Base-by-base conservation (phyloP, 805 yeast species). In the Teunomyces kruisii region DNA sequence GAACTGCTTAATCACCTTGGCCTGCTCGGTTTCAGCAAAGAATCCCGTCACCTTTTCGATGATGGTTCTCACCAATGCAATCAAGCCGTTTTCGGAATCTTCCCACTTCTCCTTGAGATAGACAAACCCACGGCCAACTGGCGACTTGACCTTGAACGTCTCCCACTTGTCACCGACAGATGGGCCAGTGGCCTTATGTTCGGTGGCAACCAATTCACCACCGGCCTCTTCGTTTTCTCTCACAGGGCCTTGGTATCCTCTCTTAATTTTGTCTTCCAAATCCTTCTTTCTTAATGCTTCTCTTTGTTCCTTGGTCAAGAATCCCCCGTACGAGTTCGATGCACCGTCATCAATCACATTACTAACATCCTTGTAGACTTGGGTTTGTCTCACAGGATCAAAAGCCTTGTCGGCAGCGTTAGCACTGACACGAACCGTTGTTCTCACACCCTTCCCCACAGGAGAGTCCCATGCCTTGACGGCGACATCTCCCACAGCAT, bases 11-110 rank as follows among this genome's bases (percentile, higher is more conserved):
- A 87, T 75, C n/a, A 91, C 99, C 65, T 86, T 86, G 16, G 96
- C 97, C 52, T 88, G 83, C 72, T 94, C 99, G 30, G 98, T 94
- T 71, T 94, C 99, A 32, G 94, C 94, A 61, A 91, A 91, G 59
- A 91, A 83, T 5, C 96, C 89, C 41, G 94, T 84, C 45, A 94
- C 71, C 61, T 88, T 86, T 61, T 84, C 88, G 32, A 86, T 61
- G 17, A 94, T 70, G 15, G 92, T 86, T 71, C 99, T 82, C 43
- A 94, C 68, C 32, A 86, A 68, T 9, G 91, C 80, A 49, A 94
- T 79, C 57, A 94, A 74, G 7, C 97, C 97, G 66, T 94, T 94
- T 57, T 92, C 98, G 44, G 90, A 83, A 67, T 92, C 98, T 56
- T 92, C 96, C 89, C 91, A 86, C 60, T 78, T 83, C 49, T 79